phyloP scores from a whole-genome alignment of 2,329 filamentous ascomycete genomes.

The Curvularia eragrostidis region DNA sequence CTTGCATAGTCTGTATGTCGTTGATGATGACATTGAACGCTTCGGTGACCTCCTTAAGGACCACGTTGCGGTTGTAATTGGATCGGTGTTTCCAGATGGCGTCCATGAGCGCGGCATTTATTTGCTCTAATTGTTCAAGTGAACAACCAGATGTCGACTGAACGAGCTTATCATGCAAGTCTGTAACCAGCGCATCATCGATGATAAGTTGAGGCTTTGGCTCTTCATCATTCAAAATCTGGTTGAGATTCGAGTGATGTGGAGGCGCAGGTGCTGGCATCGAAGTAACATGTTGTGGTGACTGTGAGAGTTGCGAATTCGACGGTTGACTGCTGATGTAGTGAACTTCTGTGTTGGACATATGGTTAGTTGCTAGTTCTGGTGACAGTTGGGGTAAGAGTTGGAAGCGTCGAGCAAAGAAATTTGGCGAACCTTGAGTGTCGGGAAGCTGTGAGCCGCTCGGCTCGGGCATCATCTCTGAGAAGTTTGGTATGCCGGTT shows the following conservation, averaged over 20 bases:
- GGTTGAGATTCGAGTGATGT: conserved; percentile 48
- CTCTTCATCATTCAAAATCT: conserved; percentile 52
- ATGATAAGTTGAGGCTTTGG: conserved; percentile 50
- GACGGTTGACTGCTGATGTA: conserved; percentile 47
- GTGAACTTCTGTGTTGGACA: conserved; percentile 36
- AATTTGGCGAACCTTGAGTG: conserved; percentile 62
- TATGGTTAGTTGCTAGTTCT: conserved; percentile 26
- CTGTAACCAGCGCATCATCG: conserved; percentile 60
- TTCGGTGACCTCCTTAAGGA: conserved; percentile 67
- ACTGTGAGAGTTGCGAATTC: conserved; percentile 49
- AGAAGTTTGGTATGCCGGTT: conserved; percentile 63
- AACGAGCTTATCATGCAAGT: conserved; percentile 69
- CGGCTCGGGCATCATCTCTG: conserved; percentile 55
- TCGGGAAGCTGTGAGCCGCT: conserved; percentile 68
- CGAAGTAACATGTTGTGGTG: conserved; percentile 39
- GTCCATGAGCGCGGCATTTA: conserved; percentile 90
- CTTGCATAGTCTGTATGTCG: conserved; percentile 68
- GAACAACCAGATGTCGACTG: conserved; percentile 75
- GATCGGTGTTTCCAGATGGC: conserved; percentile 80
- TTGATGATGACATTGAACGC: conserved; percentile 78
- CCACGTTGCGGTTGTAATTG: conserved; percentile 83
- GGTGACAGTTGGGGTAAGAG: conserved; percentile 18
- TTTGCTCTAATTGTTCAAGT: conserved; percentile 94
- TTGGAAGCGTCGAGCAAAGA: conserved; percentile 24
- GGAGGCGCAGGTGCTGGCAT: conserved; percentile 49